Base-by-base conservation (phyloP, 352 stramenopile genomes). In the Peronospora tabacina region DNA sequence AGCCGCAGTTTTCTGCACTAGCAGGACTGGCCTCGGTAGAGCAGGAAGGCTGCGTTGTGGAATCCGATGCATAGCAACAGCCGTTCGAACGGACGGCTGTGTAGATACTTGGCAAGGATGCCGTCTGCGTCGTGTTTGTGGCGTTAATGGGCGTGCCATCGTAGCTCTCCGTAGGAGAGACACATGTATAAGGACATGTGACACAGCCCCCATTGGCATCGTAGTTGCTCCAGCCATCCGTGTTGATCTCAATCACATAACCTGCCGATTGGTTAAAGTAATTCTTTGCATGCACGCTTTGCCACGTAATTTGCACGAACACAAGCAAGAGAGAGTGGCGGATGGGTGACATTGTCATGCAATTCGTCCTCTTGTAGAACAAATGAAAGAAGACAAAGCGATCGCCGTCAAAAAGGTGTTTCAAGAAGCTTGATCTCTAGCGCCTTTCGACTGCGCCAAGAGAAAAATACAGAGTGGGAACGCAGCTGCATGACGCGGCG, bases 171-270 rank as follows among this genome's bases (percentile, higher is more conserved):
- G 66, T 62, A 17, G 70, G 78, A 39, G 78, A 75, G 34, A 94
- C 71, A 54, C 82, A 94, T 44, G 82, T 91, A 68, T 91, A 94
- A 1, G 82, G 82, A 33, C 82, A 94, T 39, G 82, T 94, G 30
- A 91, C 78, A 52, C 82, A 91, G 47, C 82, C 82, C 39, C 82
- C 76, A n/a, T 89, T 77, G 5, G 61, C 24, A 29, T 80, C 74
- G 67, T 86, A 89, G 68, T 94, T 94, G 55, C 70, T 85, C 82
- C 82, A 94, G 49, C 86, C 75, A 13, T 60, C 66, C 39, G 81
- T 85, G 26, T 42, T 61, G 46, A 90, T 82, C 17, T 88, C 75
- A 58, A 90, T 81, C 38, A 61, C 42, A 65, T 85, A 90, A 40
- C 61, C 55, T 1, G 80, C 58, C 30, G 66, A 74, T 61, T 85